Evolutionary conservation across 2,329 filamentous ascomycete genomes (phyloP), one percentile per base, ranked within the genome.

Genomic region (Epicoccum nigrum): DNA sequence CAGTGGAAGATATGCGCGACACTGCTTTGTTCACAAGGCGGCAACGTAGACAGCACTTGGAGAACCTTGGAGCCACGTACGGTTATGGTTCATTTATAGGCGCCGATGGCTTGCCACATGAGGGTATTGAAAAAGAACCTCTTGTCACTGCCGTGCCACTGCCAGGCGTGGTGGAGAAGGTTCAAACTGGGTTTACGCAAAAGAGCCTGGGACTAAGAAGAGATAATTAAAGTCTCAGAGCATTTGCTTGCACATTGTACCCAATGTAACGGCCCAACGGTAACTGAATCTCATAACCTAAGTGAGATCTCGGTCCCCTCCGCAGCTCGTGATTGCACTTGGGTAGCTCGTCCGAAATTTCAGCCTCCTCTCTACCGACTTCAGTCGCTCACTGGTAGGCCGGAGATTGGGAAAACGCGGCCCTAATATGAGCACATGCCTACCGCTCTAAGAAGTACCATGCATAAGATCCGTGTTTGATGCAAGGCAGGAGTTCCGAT

Each of bases 1-100:
- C 78, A 0, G 57, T 80, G 0, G 48, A 68, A 12, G 77, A 79
- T 23, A 60, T 75, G 51, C 34, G 37, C 3, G 2, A 4, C 0
- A 48, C 37, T 17, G n/a, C 9, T 16, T n/a, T 16, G n/a, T 33
- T 33, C n/a, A 33, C 31, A 33, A 33, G 9, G 31, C 11, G n/a
- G 31, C 9, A 33, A 17, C 31, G 31, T n/a, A 33, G 15, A 17
- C 31, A 33, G 31, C 31, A 33, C 31, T 9, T 33, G 6, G 3
- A 33, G 31, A 16, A 16, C 9, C 31, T 33, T 17, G 31, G 31
- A 8, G 31, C 31, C 31, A 33, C 15, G 31, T 33, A 33, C 15
- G 31, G 31, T n/a, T 33, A 33, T 16, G 31, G 31, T 8, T 16
- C 31, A 4, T 33, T 33, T 9, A n/a, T 33, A 16, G 31, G 31